Evolutionary conservation across 2,329 filamentous ascomycete species (phyloP).

Genomic region (Stagonosporopsis vannaccii): DNA sequence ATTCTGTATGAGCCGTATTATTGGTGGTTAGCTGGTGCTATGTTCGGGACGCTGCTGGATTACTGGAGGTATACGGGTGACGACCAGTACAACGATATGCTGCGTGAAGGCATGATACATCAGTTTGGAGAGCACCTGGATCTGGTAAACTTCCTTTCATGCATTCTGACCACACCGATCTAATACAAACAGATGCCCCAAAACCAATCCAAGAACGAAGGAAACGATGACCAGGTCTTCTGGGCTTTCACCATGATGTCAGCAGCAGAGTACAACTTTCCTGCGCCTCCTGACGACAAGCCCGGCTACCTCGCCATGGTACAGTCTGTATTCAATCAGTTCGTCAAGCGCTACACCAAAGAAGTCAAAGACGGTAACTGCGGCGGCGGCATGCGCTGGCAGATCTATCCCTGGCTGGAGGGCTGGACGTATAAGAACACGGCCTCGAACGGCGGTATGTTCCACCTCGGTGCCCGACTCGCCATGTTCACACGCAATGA

Average conservation of each 20-base stretch:
- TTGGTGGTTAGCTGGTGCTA: slow-evolving; percentile 77
- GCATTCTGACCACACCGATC: background rate
- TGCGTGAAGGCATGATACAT: slow-evolving; percentile 57
- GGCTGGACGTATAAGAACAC: slow-evolving; percentile 51
- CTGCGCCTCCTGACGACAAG: slow-evolving; percentile 48
- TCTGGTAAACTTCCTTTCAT: slow-evolving; percentile 25
- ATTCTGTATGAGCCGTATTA: slow-evolving; percentile 60
- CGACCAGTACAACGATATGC: slow-evolving; percentile 72
- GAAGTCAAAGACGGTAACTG: slow-evolving; percentile 36
- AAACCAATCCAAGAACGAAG: slow-evolving; percentile 51
- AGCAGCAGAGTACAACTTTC: slow-evolving; percentile 61
- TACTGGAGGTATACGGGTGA: slow-evolving; percentile 88
- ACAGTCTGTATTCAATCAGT: slow-evolving; percentile 50
- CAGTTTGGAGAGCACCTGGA: slow-evolving; percentile 43
- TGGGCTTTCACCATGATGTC: slow-evolving; percentile 65
- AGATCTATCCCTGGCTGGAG: slow-evolving; percentile 45
- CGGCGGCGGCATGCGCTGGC: slow-evolving; percentile 48
- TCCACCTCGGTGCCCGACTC: slow-evolving; percentile 48
- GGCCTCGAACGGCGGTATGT: slow-evolving; percentile 49
- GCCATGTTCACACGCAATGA: slow-evolving; percentile 49
- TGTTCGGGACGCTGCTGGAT: slow-evolving; percentile 75
- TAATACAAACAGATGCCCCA: slow-evolving; percentile 36
- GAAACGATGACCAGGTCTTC: slow-evolving; percentile 66
- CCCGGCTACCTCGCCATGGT: slow-evolving; percentile 56
- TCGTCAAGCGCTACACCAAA: slow-evolving; percentile 43